Evolutionary conservation across 1,284 basidiomycete genomes (phyloP), one percentile per base, ranked within the genome.

Genomic region (Rhodofomes roseus): DNA sequence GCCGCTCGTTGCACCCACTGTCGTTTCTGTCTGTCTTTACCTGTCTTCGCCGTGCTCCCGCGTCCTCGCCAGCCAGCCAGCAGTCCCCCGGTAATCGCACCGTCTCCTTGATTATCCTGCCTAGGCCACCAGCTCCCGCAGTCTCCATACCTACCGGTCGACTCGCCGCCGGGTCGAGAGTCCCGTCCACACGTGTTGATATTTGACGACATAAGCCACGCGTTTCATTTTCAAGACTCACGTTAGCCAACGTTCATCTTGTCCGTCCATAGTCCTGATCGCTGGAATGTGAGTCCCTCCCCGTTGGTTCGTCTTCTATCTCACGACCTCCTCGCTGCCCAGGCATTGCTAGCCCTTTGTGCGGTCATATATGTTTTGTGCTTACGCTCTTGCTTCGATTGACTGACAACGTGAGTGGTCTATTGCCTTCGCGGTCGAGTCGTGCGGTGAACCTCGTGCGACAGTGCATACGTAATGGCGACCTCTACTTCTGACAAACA

Each of bases 131-230:
- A 54, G 50, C 50, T 6, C 60, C 27, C 29, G n/a, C 54, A 44
- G 61, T 65, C 50, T 59, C 63, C 65, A 64, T 67, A 58, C 66
- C 63, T 64, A 65, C 60, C 57, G n/a, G n/a, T n/a, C n/a, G n/a
- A n/a, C n/a, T n/a, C n/a, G n/a, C n/a, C n/a, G n/a, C n/a, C n/a
- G n/a, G 34, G 22, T 36, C 34, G 20, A 29, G 52, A 41, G 43
- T 34, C 40, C 53, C n/a, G 1, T 37, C 66, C 53, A 63, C 67
- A 67, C 67, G 66, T 68, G 64, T 62, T 66, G 63, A 63, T 68
- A 57, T 55, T 63, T 60, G 54, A 63, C 65, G 62, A 66, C 63
- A 60, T 59, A 34, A 20, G 53, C 37, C 65, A 57, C 63, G 59
- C 62, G 48, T 59, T 52, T 43, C 46, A 48, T 46, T 34, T 50